A percentile compares a stretch with the other conserved stretches of the same genome.
These are phyloP conservation scores for Thraustotheca clavata DNA, from an alignment of 352 stramenopile genomes.

Conservation along the genomic window DNA sequence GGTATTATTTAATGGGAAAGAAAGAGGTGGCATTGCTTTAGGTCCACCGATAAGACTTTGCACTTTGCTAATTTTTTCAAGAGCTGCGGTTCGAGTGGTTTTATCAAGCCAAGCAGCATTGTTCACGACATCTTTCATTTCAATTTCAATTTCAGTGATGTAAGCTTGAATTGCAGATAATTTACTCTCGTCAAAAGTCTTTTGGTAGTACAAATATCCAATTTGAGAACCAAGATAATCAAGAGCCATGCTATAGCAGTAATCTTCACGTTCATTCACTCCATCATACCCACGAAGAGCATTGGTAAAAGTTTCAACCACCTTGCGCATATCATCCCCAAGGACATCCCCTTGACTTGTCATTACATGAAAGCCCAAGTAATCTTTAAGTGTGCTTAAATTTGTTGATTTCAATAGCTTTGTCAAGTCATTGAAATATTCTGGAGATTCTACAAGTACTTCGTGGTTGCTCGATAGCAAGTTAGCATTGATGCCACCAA, in stretches of 20 bases:
- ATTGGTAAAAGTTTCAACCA: background rate
- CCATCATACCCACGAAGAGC: background rate
- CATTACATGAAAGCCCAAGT: background rate
- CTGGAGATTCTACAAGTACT: background rate
- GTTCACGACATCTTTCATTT: constrained; percentile 46
- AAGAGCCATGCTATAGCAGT: constrained; percentile 40
- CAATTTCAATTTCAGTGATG: constrained; percentile 48
- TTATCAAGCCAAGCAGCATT: constrained; percentile 67
- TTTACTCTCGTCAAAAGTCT: constrained; percentile 41
- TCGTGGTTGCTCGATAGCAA: background rate
- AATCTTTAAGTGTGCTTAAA: background rate
- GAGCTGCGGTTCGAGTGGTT: constrained; percentile 36
- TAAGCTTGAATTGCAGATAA: constrained; percentile 43
- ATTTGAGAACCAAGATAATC: constrained; percentile 46
- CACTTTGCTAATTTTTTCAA: constrained; percentile 69
- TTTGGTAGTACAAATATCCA: constrained; percentile 54
- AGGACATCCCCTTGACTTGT: background rate
- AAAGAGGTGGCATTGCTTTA: constrained; percentile 31
- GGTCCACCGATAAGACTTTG: constrained; percentile 62
- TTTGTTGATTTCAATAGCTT: background rate
- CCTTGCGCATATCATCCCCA: background rate
- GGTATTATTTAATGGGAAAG: constrained; percentile 40
- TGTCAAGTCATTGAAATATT: background rate
- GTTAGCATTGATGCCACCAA: background rate
- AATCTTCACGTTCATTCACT: background rate